Evolutionary conservation across 257 asterid species (phyloP).

Genomic region (Mitragyna speciosa): DNA sequence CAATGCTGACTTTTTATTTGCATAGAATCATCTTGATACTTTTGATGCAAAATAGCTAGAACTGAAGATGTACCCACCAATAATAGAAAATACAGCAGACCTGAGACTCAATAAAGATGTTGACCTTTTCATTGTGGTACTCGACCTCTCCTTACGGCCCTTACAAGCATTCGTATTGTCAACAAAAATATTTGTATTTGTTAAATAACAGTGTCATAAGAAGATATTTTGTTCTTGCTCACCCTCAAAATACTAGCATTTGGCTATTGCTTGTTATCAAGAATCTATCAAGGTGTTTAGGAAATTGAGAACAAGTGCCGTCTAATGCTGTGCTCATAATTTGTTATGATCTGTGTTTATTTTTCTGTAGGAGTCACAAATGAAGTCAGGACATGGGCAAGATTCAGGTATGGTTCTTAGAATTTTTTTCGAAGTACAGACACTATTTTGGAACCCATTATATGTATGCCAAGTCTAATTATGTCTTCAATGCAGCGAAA

Average conservation of each 20-base stretch:
- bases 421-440: constrained; percentile 11
- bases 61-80: not conserved
- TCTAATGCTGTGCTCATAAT: not conserved
- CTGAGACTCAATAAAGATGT: not conserved
- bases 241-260: not conserved
- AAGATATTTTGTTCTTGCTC: not conserved
- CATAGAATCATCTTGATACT: not conserved
- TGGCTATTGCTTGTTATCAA: not conserved
- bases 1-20: not conserved
- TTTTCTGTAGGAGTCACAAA: constrained; percentile 51
- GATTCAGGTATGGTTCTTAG: constrained; percentile 49
- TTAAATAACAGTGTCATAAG: not conserved
- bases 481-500: constrained; percentile 50
- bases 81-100: not conserved
- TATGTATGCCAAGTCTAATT: constrained; percentile 18
- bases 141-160: not conserved
- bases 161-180: not conserved
- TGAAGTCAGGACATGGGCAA: constrained; percentile 49
- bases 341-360: constrained; percentile 16
- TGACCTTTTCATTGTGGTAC: not conserved
- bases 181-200: not conserved
- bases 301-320: not conserved
- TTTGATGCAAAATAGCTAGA: not conserved
- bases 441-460: constrained; percentile 16
- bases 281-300: not conserved